Conservation (phyloP, 139 green algal species). For the Coelastrella sp. region DNA sequence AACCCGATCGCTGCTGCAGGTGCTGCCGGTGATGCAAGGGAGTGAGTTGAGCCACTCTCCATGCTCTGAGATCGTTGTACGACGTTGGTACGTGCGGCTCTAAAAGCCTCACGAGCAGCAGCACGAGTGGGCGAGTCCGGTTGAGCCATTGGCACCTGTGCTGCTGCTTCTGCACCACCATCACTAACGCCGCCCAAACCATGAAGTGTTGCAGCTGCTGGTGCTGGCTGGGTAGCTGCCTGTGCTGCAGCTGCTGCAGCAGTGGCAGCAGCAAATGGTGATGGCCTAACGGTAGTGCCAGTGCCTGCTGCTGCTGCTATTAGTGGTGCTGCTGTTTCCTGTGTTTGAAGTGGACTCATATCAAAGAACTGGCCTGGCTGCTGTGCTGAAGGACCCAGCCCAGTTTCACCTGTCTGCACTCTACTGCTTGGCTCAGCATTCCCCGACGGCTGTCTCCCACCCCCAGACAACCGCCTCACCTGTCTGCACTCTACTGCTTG, state of each 20-base stretch:
- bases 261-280: background rate
- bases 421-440: background rate
- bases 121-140: too few species aligned
- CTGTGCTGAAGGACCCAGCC: background rate
- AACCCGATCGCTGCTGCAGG: background rate
- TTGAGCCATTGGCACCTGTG: background rate
- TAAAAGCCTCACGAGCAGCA: too few species aligned
- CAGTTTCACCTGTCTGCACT: background rate
- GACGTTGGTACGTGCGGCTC: too few species aligned
- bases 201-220: background rate
- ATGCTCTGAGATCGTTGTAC: background rate
- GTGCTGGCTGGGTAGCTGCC: background rate
- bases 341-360: background rate
- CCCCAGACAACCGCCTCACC: too few species aligned
- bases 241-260: background rate
- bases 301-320: background rate
- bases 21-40: background rate
- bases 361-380: background rate
- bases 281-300: background rate
- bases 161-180: background rate
- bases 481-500: background rate
- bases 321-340: background rate
- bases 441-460: background rate
- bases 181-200: background rate
- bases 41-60: background rate